Evolutionary conservation across 2,329 filamentous ascomycete species (phyloP), one percentile per base, ranked within the genome.

Genomic region (Aspergillus ochraceoroseus): DNA sequence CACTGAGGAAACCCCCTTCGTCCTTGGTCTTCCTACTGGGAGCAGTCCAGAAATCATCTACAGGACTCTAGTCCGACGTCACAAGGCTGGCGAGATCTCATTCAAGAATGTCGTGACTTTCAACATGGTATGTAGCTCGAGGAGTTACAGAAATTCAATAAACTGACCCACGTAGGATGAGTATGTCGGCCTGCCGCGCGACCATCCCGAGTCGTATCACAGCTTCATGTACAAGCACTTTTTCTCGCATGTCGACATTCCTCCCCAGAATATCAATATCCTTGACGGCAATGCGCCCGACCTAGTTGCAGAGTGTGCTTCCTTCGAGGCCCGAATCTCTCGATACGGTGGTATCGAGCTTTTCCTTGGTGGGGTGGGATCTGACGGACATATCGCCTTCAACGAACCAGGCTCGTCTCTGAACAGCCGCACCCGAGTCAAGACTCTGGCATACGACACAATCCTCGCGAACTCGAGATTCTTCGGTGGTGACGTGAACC

Each of bases 201-300:
- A 89, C 55, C 85, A 94, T 62, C 81, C 85, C 8, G 82, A 92
- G 63, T 87, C 82, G 56, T 94, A 94, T 67, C 87, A 94, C 70
- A 85, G 82, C 51, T 94, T 92, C 72, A 92, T 94, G 87, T 94
- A 88, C 77, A 86, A 85, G 67, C 76, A 92, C 68, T 87, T 94
- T 73, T 94, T 94, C 73, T 86, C 83, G 29, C 86, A 81, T 50
- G 82, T 92, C 54, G 85, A 94, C 59, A 82, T 92, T 53, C 77
- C 81, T 51, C 87, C 87, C 4, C 75, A 77, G 57, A 89, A 90
- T 62, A 87, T 92, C 60, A 82, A 94, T 67, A 87, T 92, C 56
- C 76, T 90, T 26, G 79, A 90, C 59, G 86, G 86, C 56, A 90
- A 89, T 59, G 85, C 85, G 0, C 68, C 76, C 9, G 84, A 87